Evolutionary conservation across 306 rosid genomes (phyloP).

Genomic region (Ormosia emarginata): DNA sequence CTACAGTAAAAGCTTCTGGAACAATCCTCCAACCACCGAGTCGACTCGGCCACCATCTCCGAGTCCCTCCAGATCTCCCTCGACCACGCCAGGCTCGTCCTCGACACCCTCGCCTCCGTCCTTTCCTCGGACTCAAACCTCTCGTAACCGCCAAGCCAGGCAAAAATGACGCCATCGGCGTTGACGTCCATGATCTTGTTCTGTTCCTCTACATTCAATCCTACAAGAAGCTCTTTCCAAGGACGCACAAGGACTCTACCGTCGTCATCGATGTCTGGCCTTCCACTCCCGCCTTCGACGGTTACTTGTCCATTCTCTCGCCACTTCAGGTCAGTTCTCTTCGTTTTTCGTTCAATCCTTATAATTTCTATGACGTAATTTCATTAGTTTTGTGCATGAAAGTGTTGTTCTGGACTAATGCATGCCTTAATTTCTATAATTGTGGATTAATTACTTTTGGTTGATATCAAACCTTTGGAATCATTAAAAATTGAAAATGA

Average conservation of each 20-base stretch:
- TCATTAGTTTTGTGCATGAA: neutral
- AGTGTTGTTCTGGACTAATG: no score
- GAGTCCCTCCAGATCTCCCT: constrained; percentile 76
- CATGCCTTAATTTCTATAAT: no score
- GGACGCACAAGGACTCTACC: constrained; percentile 95
- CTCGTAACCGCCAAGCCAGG: constrained; percentile 46
- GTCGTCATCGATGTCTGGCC: constrained; percentile 97
- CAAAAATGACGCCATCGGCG: constrained; percentile 53
- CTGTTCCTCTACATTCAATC: constrained; percentile 90
- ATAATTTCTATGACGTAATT: neutral
- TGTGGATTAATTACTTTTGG: neutral
- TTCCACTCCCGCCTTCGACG: constrained; percentile 95
- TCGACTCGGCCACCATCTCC: constrained; percentile 53
- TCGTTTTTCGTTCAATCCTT: neutral
- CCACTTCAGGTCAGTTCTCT: constrained; percentile 81
- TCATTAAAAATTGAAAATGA: no score
- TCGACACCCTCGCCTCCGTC: constrained; percentile 76
- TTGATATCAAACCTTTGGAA: neutral
- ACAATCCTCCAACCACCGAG: constrained; percentile 46
- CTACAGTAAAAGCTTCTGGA: constrained; percentile 68
- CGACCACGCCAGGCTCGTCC: constrained; percentile 73
- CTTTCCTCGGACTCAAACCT: constrained; percentile 64
- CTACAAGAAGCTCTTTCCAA: constrained; percentile 79
- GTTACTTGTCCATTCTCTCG: constrained; percentile 90
- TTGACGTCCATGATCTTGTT: constrained; percentile 75